Conservation (phyloP, 176 grass and related monocot species). For the Aegilops speltoides region DNA sequence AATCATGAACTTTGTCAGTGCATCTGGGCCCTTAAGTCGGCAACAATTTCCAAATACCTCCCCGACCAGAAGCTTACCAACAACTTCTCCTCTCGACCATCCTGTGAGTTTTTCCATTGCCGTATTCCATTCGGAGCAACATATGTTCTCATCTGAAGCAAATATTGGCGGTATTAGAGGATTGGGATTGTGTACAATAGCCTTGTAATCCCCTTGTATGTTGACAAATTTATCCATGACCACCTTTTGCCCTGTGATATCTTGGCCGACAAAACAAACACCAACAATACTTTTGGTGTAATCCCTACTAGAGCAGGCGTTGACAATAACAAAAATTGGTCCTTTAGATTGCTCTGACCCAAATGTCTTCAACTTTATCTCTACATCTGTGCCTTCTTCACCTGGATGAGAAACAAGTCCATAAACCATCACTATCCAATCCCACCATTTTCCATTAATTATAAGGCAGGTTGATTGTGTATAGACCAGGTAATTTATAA, state of each 20-base stretch:
- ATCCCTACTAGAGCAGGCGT: conserved; percentile 92
- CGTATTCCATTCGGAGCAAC: conserved; percentile 94
- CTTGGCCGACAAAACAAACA: conserved; percentile 90
- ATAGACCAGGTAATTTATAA: conserved; percentile 27
- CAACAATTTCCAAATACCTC: conserved; percentile 93
- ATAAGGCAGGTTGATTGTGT: background rate
- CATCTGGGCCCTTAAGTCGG: conserved; percentile 83
- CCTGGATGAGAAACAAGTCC: conserved; percentile 51
- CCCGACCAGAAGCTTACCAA: conserved; percentile 78
- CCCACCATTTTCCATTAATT: background rate
- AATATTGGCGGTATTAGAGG: conserved; percentile 98
- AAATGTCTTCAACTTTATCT: conserved; percentile 99
- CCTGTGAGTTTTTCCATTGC: conserved; percentile 99
- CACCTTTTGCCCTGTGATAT: conserved; percentile 89
- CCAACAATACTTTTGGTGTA: conserved; percentile 84
- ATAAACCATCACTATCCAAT: conserved; percentile 27
- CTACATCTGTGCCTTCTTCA: conserved; percentile 98
- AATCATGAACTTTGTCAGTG: conserved; percentile 94
- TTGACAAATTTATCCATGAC: conserved; percentile 98
- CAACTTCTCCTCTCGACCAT: conserved; percentile 78
- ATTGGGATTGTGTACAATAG: conserved; percentile 90
- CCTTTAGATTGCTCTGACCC: conserved; percentile 59
- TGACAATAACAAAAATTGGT: conserved; percentile 86
- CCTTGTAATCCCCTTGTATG: conserved; percentile 99
- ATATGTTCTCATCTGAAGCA: conserved; percentile 94